Percentiles rank a stretch among this genome's conserved stretches.
These are phyloP conservation scores for Trypanosoma brucei DNA, from an alignment of 208 protist genomes.

Conservation along the genomic window DNA sequence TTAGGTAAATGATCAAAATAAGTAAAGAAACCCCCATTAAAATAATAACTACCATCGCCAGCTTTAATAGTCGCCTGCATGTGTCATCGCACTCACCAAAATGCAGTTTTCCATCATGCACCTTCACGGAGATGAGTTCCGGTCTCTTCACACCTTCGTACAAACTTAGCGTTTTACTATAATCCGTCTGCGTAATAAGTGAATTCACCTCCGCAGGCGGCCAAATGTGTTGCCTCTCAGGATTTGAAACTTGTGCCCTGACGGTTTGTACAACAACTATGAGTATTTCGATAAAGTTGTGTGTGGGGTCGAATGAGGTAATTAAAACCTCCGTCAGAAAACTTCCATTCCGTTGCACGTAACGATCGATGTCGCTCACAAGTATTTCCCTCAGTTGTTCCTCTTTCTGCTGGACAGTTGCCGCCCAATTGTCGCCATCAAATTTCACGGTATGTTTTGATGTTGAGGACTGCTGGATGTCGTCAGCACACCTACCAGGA, in stretches of 20 bases:
- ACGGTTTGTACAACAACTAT: conserved; percentile 8
- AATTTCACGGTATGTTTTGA: conserved; percentile 8
- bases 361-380: not conserved
- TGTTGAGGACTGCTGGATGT: not conserved
- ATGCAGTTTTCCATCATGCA: not conserved
- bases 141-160: conserved; percentile 1
- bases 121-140: not conserved
- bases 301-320: not conserved
- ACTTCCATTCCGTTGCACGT: conserved; percentile 4
- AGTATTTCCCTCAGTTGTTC: not conserved
- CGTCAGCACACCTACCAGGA: not conserved
- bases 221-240: conserved; percentile 12
- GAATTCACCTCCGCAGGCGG: conserved; percentile 17
- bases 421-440: conserved; percentile 2
- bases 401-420: not conserved
- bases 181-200: conserved; percentile 6
- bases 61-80: not conserved
- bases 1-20: not conserved
- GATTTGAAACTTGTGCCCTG: not conserved
- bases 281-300: not conserved
- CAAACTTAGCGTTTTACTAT: conserved; percentile 1
- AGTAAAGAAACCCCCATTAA: not conserved
- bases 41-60: not conserved
- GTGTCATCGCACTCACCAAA: not conserved
- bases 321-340: conserved; percentile 8